Base-by-base conservation (phyloP, 148 eudicot species). In the Bassia scoparia region DNA sequence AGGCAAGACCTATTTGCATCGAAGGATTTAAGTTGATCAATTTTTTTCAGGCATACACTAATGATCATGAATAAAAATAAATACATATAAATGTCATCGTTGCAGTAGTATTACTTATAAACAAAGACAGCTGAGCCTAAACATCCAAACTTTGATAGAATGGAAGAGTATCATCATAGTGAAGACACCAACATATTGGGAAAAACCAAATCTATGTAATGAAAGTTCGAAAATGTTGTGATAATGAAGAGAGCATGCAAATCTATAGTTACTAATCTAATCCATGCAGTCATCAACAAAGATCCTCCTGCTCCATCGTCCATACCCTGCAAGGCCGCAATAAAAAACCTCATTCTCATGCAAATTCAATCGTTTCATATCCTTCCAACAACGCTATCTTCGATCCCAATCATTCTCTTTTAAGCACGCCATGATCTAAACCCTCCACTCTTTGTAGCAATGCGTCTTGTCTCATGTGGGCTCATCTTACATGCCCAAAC, bases 1-100 rank as follows among this genome's bases (percentile, higher is more conserved):
- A 23, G 99, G 97, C 38, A 89, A 78, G 20, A 95, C 97, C 99
- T 95, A 72, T 48, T 41, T 67, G 58, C 55, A 76, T 5, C 72
- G 50, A 70, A 44, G 46, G 2, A 17, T 17, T 12, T 37, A 18
- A 44, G 31, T 26, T 20, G 30, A 61, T 76, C 33, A 80, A 37
- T 69, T 69, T 73, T 27, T 34, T 31, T 44, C 34, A 30, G 65
- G 30, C 26, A 23, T 26, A 72, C 61, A 63, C 2, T 37, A 55
- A 24, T 35, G 33, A 33, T 23, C 15, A 67, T 54, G 56, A 35
- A 24, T 33, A 48, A 48, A 26, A 62, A 23, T 69, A 37, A 66
- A 35, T 12, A 44, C 58, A 33, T 34, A 15, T n/a, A n/a, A n/a
- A n/a, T 15, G n/a, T n/a, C 44, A n/a, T 15, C 43, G 43, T 65